Evolutionary conservation across 1,284 basidiomycete genomes (phyloP).

Genomic region (Phenoliferia sp.): DNA sequence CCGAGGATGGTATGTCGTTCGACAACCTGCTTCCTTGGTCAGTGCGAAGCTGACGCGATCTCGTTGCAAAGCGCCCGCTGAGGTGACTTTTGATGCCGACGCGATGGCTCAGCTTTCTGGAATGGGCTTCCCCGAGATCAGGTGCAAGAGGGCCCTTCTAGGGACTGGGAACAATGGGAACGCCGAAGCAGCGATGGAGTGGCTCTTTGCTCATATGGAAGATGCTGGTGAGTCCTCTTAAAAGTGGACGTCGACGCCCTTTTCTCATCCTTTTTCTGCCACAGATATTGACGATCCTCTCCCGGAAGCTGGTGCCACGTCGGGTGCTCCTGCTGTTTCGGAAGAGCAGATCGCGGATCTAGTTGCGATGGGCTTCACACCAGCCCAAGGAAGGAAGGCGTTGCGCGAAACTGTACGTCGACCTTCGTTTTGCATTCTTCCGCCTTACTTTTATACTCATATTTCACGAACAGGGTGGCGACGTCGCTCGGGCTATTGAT

Average conservation of each 20-base stretch:
- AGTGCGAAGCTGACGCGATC: neutral
- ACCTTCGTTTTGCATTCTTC: neutral
- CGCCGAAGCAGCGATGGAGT: conserved; percentile 84
- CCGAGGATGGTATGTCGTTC: conserved; percentile 44
- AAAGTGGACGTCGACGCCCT: neutral
- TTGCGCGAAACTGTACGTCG: conserved; percentile 70
- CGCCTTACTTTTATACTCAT: neutral
- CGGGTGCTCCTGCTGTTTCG: conserved; percentile 48
- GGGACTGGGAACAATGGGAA: conserved; percentile 80
- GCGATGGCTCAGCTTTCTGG: conserved; percentile 69
- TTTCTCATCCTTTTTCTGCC: neutral
- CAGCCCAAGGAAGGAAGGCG: conserved; percentile 79
- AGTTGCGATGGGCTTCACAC: conserved; percentile 87
- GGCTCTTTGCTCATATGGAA: conserved; percentile 94
- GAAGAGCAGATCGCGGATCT: conserved; percentile 62
- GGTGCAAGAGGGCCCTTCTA: conserved; percentile 82
- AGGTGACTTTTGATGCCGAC: conserved; percentile 58
- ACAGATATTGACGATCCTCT: conserved; percentile 83
- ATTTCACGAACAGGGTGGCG: conserved; percentile 53
- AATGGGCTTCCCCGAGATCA: conserved; percentile 80
- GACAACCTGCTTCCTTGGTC: neutral
- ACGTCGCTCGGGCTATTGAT: conserved; percentile 81
- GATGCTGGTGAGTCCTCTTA: conserved; percentile 61
- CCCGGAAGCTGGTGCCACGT: conserved; percentile 36
- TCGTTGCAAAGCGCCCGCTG: neutral